Evolutionary conservation across 225 moss, liverwort and hornwort species (phyloP).

Genomic region (Physcomitrium patens): DNA sequence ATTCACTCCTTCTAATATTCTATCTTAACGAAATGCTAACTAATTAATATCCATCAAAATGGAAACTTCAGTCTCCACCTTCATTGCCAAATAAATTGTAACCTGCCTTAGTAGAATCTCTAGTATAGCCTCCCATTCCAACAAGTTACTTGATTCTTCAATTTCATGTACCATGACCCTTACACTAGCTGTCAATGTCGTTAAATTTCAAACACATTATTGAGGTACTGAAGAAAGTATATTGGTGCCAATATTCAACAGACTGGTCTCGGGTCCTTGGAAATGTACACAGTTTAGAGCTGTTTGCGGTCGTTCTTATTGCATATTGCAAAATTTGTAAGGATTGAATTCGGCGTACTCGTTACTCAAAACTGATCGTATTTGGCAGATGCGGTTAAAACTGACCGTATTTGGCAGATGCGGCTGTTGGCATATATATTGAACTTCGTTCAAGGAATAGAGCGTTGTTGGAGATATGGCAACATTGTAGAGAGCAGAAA

Average conservation of each 20-base stretch:
- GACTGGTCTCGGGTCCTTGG: background rate
- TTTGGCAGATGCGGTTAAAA: slow-evolving; percentile 79
- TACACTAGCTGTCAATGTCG: no score
- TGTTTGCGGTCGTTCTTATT: background rate
- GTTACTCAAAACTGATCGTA: slow-evolving; percentile 20
- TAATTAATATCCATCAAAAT: no score
- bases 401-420: slow-evolving; percentile 67
- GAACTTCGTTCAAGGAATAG: slow-evolving; percentile 69
- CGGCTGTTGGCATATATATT: slow-evolving; percentile 80
- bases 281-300: slow-evolving; percentile 7
- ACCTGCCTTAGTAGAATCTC: no score
- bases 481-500: slow-evolving; percentile 95
- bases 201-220: no score
- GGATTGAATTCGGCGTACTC: slow-evolving; percentile 3
- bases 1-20: no score
- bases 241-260: background rate
- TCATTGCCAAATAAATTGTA: no score
- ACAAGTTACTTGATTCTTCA: no score
- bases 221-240: slow-evolving; percentile 1
- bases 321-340: background rate
- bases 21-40: no score
- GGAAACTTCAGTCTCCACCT: no score
- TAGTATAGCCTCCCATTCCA: no score
- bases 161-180: no score
- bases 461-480: slow-evolving; percentile 81